Evolutionary conservation across 129 eudicot species (phyloP).

Genomic region (Dittrichia graveolens): DNA sequence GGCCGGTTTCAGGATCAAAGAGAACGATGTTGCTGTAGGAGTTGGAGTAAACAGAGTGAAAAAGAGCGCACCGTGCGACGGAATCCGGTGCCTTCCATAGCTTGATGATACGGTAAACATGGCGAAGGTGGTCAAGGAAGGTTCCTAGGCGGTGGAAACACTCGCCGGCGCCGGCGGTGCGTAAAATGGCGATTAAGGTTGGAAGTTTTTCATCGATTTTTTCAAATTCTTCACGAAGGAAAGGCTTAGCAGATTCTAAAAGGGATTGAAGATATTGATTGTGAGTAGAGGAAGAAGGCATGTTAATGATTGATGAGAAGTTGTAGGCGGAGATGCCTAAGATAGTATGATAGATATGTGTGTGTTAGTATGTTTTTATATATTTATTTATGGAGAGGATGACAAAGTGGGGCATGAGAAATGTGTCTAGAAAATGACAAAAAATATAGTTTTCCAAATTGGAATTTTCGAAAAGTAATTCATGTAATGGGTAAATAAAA

Average conservation of each 20-base stretch:
- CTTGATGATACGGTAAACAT: constrained; percentile 67
- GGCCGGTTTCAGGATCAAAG: constrained; percentile 70
- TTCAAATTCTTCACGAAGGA: constrained; percentile 64
- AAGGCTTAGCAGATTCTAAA: constrained; percentile 63
- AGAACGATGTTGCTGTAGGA: constrained; percentile 81
- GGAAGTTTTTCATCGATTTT: constrained; percentile 52
- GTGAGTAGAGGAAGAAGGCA: constrained; percentile 26
- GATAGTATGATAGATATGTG: not conserved
- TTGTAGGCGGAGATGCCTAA: constrained; percentile 15
- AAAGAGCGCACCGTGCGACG: constrained; percentile 75
- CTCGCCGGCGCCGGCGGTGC: constrained; percentile 78
- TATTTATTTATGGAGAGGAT: not conserved
- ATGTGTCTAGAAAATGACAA: too few relatives aligned
- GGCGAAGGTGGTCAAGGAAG: constrained; percentile 77
- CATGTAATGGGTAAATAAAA: too few relatives aligned
- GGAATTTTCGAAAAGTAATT: too few relatives aligned
- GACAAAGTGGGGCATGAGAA: too few relatives aligned
- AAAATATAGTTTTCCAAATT: too few relatives aligned
- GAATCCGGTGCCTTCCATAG: constrained; percentile 74
- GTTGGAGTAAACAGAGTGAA: constrained; percentile 91
- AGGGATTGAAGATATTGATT: constrained; percentile 35
- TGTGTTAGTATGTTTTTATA: not conserved
- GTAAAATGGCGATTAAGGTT: constrained; percentile 47
- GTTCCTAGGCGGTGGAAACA: constrained; percentile 89
- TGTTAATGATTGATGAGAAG: not conserved